These are phyloP conservation scores for Hibiscus mutabilis DNA, from an alignment of 345 rosid genomes.

Conservation along the genomic window DNA sequence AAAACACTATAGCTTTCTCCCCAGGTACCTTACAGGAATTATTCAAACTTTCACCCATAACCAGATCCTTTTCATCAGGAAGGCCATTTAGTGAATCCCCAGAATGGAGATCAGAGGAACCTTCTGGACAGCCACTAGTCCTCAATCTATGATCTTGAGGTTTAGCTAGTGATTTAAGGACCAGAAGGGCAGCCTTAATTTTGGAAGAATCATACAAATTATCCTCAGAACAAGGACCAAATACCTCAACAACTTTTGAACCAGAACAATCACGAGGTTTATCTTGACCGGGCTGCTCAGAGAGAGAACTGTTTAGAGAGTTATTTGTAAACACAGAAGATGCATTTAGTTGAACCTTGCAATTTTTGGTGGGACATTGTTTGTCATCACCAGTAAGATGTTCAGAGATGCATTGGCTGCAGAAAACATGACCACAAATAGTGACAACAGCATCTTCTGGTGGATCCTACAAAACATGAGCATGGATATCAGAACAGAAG, in stretches of 20 bases:
- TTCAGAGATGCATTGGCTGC: constrained; percentile 82
- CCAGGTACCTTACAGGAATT: constrained; percentile 34
- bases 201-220: constrained; percentile 57
- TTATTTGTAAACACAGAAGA: constrained; percentile 54
- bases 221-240: constrained; percentile 24
- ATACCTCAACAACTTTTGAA: constrained; percentile 27
- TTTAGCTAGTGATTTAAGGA: constrained; percentile 55
- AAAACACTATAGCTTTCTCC: constrained; percentile 89
- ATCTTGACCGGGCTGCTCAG: constrained; percentile 30
- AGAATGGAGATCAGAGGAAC: constrained; percentile 16
- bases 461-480: constrained; percentile 52
- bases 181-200: constrained; percentile 82
- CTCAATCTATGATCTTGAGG: constrained; percentile 25
- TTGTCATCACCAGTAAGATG: constrained; percentile 67
- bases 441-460: constrained; percentile 97
- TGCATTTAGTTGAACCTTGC: constrained; percentile 48
- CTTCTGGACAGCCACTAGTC: constrained; percentile 17
- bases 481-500: constrained; percentile 2
- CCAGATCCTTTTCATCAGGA: constrained; percentile 19
- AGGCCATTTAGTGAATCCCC: constrained; percentile 11
- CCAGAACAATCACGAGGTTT: constrained; percentile 23
- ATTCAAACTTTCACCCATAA: constrained; percentile 16
- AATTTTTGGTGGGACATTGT: constrained; percentile 56
- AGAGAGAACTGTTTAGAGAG: constrained; percentile 30
- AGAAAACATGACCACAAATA: constrained; percentile 85